phyloP scores from a whole-genome alignment of 192 early-diverging fungal genomes.

The Podila minutissima region DNA sequence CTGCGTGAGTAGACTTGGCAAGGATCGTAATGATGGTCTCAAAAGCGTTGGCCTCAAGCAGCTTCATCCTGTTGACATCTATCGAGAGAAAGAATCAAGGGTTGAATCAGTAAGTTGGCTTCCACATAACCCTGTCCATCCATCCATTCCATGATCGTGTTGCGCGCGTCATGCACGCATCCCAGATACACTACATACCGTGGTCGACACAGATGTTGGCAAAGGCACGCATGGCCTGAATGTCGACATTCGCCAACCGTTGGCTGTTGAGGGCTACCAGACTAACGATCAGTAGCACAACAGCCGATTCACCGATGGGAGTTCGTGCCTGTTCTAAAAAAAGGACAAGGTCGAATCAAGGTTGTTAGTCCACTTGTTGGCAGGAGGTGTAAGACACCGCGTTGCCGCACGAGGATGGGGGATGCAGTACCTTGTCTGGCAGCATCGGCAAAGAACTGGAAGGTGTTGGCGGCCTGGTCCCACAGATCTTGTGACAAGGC shows the following conservation, averaged over 20 bases:
- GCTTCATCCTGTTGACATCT: conserved; percentile 60
- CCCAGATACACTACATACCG: conserved; percentile 38
- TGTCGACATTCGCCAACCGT: conserved; percentile 31
- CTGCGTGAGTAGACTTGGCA: conserved; percentile 26
- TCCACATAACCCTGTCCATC: no score
- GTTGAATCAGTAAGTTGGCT: neutral
- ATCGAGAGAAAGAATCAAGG: neutral
- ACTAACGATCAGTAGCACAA: conserved; percentile 47
- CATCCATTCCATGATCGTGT: no score
- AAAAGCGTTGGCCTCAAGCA: conserved; percentile 49
- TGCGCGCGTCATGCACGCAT: neutral
- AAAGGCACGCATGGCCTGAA: conserved; percentile 59
- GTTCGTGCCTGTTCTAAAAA: conserved; percentile 49
- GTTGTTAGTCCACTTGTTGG: neutral
- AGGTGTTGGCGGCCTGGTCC: conserved; percentile 34
- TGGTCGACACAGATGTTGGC: conserved; percentile 66
- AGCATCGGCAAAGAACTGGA: conserved; percentile 47
- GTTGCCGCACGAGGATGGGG: neutral
- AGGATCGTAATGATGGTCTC: conserved; percentile 35
- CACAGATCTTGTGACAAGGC: conserved; percentile 18
- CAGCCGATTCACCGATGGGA: conserved; percentile 55
- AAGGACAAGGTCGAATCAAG: neutral
- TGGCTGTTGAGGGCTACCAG: conserved; percentile 41
- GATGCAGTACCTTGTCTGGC: conserved; percentile 40
- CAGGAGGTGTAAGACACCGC: neutral